Percentiles rank a stretch among this genome's conserved stretches.
These are phyloP conservation scores for Lanmaoa rubissima DNA, from an alignment of 768 basidiomycete genomes.

Conservation along the genomic window DNA sequence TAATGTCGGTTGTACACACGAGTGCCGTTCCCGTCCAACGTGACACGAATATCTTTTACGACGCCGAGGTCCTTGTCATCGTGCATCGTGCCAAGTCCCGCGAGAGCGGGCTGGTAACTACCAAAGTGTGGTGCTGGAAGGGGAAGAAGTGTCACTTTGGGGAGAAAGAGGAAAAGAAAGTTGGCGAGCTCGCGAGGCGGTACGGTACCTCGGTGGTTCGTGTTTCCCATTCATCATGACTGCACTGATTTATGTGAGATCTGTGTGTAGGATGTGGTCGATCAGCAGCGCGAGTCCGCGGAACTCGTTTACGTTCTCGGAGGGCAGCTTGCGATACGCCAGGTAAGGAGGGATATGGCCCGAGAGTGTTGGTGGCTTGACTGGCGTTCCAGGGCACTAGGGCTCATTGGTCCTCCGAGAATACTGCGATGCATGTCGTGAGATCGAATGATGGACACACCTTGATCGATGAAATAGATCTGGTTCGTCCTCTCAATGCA, in stretches of 20 bases:
- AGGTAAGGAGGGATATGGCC: conserved; percentile 43
- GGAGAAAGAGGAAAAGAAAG: conserved; percentile 62
- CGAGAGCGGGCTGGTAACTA: conserved; percentile 62
- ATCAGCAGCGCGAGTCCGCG: conserved; percentile 62
- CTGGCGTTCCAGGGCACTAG: conserved; percentile 54
- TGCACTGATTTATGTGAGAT: background rate
- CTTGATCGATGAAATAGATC: conserved; percentile 69
- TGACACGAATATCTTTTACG: conserved; percentile 62
- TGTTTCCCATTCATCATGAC: background rate
- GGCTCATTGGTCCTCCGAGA: conserved; percentile 73
- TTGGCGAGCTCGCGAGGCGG: conserved; percentile 67
- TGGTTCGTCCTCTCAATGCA: conserved; percentile 41
- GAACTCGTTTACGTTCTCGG: conserved; percentile 66
- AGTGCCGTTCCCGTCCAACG: conserved; percentile 45
- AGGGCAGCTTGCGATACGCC: conserved; percentile 68
- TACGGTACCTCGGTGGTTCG: conserved; percentile 68
- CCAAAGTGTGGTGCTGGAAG: conserved; percentile 75
- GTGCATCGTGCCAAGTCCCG: conserved; percentile 68
- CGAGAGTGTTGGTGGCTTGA: background rate
- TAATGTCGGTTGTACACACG: conserved; percentile 56
- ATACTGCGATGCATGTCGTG: conserved; percentile 79
- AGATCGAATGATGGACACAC: conserved; percentile 49
- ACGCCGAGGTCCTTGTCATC: conserved; percentile 65
- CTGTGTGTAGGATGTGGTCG: conserved; percentile 36
- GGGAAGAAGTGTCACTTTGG: conserved; percentile 54